Evolutionary conservation across 2,329 filamentous ascomycete genomes (phyloP), one percentile per base, ranked within the genome.

Genomic region (Cercospora brassicicola): DNA sequence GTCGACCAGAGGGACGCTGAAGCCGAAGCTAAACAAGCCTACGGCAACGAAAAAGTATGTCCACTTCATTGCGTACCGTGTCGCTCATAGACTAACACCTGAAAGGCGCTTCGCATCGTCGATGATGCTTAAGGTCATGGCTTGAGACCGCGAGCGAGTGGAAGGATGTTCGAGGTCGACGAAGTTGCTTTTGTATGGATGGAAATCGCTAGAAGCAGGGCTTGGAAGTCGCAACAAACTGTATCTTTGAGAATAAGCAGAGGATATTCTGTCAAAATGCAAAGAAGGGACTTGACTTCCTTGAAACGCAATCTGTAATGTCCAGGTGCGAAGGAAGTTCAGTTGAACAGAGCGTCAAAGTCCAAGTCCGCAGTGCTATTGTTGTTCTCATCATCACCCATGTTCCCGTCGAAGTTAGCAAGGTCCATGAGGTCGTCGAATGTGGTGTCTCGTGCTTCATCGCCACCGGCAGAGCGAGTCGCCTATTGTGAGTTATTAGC

Each of bases 341-440:
- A 72, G 26, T 69, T 65, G 59, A 73, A 73, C 48, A 73, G 48
- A 51, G 70, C 67, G 33, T 73, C 71, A 64, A 73, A 73, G 39
- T 73, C 71, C 23, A 73, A 10, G 18, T 62, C 59, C 28, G 59
- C 66, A 10, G 59, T 57, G 55, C 9, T 36, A 15, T 59, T 59
- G 55, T 59, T 59, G 30, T 67, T 67, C 30, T 63, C 31, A 18
- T 36, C 68, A 18, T 59, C 67, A 45, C 66, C 69, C 23, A 67
- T 68, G 30, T 68, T 70, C 4, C 69, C 74, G 39, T 75, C 74
- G 66, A 79, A 78, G 48, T 77, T 73, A 20, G 72, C 73, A 60
- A 77, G 75, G 57, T 79, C 74, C 74, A 80, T 76, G 4, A 79
- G 62, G 55, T 79, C 78, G 60, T 79, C 78, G 61, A 80, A 79